Evolutionary conservation across 1,284 basidiomycete genomes (phyloP), one percentile per base, ranked within the genome.

Genomic region (Ceratobasidium sp.): DNA sequence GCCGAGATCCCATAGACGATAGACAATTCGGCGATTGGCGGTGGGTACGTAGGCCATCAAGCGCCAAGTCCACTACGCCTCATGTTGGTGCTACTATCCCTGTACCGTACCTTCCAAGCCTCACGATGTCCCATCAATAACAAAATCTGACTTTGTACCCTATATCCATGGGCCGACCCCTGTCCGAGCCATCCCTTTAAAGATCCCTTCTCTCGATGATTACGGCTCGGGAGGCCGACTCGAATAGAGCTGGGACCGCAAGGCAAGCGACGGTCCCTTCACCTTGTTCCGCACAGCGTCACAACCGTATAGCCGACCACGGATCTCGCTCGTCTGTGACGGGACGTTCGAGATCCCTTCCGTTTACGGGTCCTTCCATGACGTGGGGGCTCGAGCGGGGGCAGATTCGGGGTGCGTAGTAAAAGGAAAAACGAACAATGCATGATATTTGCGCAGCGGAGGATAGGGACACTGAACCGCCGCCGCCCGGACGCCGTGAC

Each of bases 11-110:
- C 10, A 31, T 45, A 20, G 1, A 22, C 20, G 43, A 52, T 64
- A 64, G 58, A 50, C 58, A 64, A 64, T 64, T 64, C 58, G 47
- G 58, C 58, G 29, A 64, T 64, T 64, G 58, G 58, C 43, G 58
- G 57, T 38, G 20, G 32, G 27, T 65, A 65, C 62, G 49, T 65
- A 65, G 62, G 15, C 50, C 35, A 65, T 65, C 62, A 64, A 10
- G n/a, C 43, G 62, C 62, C 62, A 65, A 65, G 62, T 65, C 27
- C 29, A 49, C 22, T 22, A 35, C 32, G 62, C 50, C 62, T 50
- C 62, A 49, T 65, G 62, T 65, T 20, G 8, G 22, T 20, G 7
- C 47, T 65, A 32, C 62, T 54, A 54, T 65, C 62, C 62, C 62
- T 65, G 50, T 31, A 32, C 49, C 62, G 62, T 65, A 53, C 62